phyloP scores from a whole-genome alignment of 1,139 yeast genomes.

The Yamadazyma spencermartinsiae region DNA sequence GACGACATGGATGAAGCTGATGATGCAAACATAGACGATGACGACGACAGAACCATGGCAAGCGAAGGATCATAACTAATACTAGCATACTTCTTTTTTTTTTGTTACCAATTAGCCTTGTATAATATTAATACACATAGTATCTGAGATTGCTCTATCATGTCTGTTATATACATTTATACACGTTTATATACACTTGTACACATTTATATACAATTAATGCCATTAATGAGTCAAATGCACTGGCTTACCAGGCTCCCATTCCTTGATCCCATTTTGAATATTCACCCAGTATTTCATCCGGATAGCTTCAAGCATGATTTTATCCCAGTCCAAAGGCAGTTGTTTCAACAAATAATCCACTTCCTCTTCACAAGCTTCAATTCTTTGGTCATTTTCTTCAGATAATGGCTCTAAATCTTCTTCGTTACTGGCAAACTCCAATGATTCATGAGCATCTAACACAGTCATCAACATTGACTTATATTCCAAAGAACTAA shows the following conservation, averaged over 20 bases:
- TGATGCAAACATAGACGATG: conserved; percentile 26
- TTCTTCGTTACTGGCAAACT: conserved; percentile 56
- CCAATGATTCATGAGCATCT: conserved; percentile 77
- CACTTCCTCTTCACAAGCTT: conserved; percentile 34
- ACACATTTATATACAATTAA: background rate
- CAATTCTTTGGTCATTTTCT: conserved; percentile 59
- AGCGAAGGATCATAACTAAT: conserved; percentile 27
- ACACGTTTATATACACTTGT: background rate
- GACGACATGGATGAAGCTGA: conserved; percentile 28
- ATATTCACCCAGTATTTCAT: conserved; percentile 86
- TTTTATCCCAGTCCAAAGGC: conserved; percentile 51
- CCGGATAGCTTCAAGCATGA: conserved; percentile 67
- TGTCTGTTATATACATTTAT: conserved; percentile 5
- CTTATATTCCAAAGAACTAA: conserved; percentile 47
- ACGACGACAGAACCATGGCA: conserved; percentile 47
- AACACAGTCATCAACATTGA: conserved; percentile 68
- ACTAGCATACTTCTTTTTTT: conserved; percentile 1
- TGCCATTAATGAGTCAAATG: conserved; percentile 62
- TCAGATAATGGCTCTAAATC: conserved; percentile 55
- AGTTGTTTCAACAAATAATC: conserved; percentile 29
- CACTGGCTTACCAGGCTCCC: conserved; percentile 73
- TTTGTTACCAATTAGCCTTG: no score
- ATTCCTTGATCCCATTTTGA: conserved; percentile 68
- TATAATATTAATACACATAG: no score
- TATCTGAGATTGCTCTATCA: no score